Evolutionary conservation across 2,329 filamentous ascomycete species (phyloP).

Genomic region (Nigrospora osmanthi): DNA sequence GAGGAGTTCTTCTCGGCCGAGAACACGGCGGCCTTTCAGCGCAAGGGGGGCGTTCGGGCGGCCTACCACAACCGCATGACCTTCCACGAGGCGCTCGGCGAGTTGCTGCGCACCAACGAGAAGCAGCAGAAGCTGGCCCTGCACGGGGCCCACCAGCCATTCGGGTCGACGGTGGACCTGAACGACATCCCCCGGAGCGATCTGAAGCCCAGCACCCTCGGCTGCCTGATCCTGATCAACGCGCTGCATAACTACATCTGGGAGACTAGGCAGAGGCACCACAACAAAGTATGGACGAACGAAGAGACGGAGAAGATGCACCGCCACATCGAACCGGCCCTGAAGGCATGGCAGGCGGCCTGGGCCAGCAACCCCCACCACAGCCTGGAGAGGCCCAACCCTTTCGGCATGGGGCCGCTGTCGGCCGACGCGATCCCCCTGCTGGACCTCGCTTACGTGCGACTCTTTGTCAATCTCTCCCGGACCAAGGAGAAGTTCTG

Average conservation of each 20-base stretch:
- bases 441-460: constrained; percentile 84
- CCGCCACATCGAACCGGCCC: constrained; percentile 83
- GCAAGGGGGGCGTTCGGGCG: constrained; percentile 63
- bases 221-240: constrained; percentile 85
- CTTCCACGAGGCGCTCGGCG: constrained; percentile 76
- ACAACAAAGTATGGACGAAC: constrained; percentile 81
- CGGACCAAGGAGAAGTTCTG: constrained; percentile 89
- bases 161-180: constrained; percentile 35
- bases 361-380: constrained; percentile 85
- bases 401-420: constrained; percentile 71
- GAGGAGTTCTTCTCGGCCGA: constrained; percentile 86
- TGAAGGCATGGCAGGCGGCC: constrained; percentile 89
- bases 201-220: constrained; percentile 80
- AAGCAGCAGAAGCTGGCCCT: constrained; percentile 47
- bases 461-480: constrained; percentile 88
- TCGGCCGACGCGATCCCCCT: constrained; percentile 88
- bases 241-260: constrained; percentile 97
- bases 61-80: constrained; percentile 65
- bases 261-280: constrained; percentile 88
- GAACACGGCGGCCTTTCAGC: constrained; percentile 71
- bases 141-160: constrained; percentile 31
- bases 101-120: constrained; percentile 70
- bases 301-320: constrained; percentile 96
- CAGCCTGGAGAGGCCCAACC: constrained; percentile 76
- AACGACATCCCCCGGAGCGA: constrained; percentile 51